Evolutionary conservation across 2,329 filamentous ascomycete genomes (phyloP).

Genomic region (Sporothrix protearum): DNA sequence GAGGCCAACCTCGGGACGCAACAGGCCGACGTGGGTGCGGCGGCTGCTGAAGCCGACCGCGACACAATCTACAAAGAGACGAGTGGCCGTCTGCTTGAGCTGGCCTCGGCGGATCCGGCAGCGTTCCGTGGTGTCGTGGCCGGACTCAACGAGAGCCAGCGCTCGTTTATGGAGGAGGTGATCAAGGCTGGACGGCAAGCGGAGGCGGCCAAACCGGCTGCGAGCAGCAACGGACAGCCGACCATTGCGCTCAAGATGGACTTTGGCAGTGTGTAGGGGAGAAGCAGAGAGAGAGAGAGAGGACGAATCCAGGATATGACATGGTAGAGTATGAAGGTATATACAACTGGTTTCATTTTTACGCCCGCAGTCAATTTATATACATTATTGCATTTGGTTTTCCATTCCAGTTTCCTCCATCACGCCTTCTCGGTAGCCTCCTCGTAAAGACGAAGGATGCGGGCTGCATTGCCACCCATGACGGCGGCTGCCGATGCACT

Average conservation of each 20-base stretch:
- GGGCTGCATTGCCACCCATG: constrained; percentile 30
- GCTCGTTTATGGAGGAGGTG: constrained; percentile 74
- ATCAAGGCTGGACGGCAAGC: constrained; percentile 60
- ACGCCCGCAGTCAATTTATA: not conserved
- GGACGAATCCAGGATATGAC: not conserved
- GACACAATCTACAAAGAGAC: constrained; percentile 65
- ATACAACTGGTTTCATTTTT: not conserved
- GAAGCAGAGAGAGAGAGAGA: not conserved
- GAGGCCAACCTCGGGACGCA: constrained; percentile 30
- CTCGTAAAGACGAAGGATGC: constrained; percentile 27
- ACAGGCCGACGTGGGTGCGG: constrained; percentile 31
- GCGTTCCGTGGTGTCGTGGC: constrained; percentile 73
- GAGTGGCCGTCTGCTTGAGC: constrained; percentile 70
- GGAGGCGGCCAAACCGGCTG: constrained; percentile 30
- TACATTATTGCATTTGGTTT: not conserved
- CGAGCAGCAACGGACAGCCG: constrained; percentile 55
- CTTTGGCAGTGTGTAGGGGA: constrained; percentile 54
- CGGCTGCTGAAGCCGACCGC: constrained; percentile 38
- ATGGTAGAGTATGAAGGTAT: not conserved
- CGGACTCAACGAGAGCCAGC: constrained; percentile 66
- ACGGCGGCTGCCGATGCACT: constrained; percentile 22
- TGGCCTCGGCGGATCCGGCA: constrained; percentile 70
- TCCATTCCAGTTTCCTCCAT: not conserved
- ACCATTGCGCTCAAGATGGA: constrained; percentile 94
- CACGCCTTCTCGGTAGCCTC: constrained; percentile 9